Evolutionary conservation across 2,329 filamentous ascomycete genomes (phyloP).

Genomic region (Leptographium lundbergii): DNA sequence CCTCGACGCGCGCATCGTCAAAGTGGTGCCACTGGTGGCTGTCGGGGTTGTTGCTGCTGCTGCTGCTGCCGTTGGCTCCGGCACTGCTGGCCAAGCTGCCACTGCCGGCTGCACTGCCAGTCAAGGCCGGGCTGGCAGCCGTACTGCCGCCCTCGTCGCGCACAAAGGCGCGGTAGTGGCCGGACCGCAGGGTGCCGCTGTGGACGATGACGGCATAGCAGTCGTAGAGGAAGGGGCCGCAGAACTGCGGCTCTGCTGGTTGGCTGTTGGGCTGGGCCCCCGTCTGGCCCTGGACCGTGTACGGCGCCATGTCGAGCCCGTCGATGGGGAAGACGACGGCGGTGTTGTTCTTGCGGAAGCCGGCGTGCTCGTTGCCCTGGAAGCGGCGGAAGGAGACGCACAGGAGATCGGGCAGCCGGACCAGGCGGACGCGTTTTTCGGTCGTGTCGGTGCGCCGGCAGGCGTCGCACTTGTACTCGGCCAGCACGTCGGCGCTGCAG

Average conservation of each 20-base stretch:
- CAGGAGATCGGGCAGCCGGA: slow-evolving; percentile 65
- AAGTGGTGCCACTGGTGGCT: slow-evolving; percentile 32
- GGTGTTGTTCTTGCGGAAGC: slow-evolving; percentile 51
- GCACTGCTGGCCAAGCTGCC: neutral
- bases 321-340: slow-evolving; percentile 67
- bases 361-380: slow-evolving; percentile 21
- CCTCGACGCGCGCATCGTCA: slow-evolving; percentile 26
- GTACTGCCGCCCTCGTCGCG: slow-evolving; percentile 31
- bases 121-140: slow-evolving; percentile 9
- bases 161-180: slow-evolving; percentile 70
- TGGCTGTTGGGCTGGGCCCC: neutral
- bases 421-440: slow-evolving; percentile 60
- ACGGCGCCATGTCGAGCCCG: slow-evolving; percentile 46
- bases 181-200: slow-evolving; percentile 53
- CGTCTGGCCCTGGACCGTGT: slow-evolving; percentile 10
- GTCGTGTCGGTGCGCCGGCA: slow-evolving; percentile 58
- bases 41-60: neutral
- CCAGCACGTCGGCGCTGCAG: slow-evolving; percentile 53
- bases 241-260: slow-evolving; percentile 17
- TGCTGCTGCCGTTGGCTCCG: neutral
- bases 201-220: slow-evolving; percentile 79
- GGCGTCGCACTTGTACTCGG: slow-evolving; percentile 59
- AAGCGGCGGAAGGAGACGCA: slow-evolving; percentile 62
- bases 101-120: slow-evolving; percentile 18
- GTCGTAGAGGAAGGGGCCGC: slow-evolving; percentile 60